A percentile compares a stretch with the other conserved stretches of the same genome.
Evolutionary conservation across 805 yeast species (phyloP).

Genomic region (Nakazawaea laoshanensis): DNA sequence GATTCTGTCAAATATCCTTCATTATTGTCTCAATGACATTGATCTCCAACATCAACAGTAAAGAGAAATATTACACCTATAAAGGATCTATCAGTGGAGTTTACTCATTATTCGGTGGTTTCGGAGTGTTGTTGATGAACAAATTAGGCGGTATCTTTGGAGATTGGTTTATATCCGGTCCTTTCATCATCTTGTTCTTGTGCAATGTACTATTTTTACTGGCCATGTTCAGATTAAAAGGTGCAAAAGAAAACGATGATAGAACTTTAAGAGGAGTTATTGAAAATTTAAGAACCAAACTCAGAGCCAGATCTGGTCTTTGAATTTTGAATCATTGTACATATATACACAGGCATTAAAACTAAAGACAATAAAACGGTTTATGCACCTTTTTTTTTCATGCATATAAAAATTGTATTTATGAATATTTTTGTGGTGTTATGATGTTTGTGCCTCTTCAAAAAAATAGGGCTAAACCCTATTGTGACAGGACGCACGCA

Average conservation of each 20-base stretch:
- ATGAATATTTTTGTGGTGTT: no score
- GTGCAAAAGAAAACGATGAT: slow-evolving; percentile 14
- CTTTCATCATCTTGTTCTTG: slow-evolving; percentile 44
- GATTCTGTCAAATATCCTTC: slow-evolving; percentile 54
- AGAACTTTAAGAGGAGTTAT: slow-evolving; percentile 12
- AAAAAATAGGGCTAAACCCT: no score
- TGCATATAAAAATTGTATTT: no score
- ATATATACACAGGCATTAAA: no score
- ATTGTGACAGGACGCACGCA: no score
- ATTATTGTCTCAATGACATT: slow-evolving; percentile 59
- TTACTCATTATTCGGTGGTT: slow-evolving; percentile 58
- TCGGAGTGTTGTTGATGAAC: slow-evolving; percentile 54
- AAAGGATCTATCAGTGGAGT: slow-evolving; percentile 67
- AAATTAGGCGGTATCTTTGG: slow-evolving; percentile 56
- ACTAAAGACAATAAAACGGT: no score
- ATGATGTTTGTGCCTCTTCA: no score
- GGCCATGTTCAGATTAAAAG: slow-evolving; percentile 20
- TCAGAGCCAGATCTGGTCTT: no score
- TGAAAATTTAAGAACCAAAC: background rate
- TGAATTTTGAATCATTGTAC: no score
- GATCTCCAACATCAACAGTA: slow-evolving; percentile 25
- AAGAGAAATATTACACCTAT: slow-evolving; percentile 32
- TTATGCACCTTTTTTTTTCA: no score
- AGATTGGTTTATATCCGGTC: slow-evolving; percentile 48
- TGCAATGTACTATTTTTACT: slow-evolving; percentile 25